phyloP scores from a whole-genome alignment of 2,329 filamentous ascomycete species.

The Colletotrichum falcatum region DNA sequence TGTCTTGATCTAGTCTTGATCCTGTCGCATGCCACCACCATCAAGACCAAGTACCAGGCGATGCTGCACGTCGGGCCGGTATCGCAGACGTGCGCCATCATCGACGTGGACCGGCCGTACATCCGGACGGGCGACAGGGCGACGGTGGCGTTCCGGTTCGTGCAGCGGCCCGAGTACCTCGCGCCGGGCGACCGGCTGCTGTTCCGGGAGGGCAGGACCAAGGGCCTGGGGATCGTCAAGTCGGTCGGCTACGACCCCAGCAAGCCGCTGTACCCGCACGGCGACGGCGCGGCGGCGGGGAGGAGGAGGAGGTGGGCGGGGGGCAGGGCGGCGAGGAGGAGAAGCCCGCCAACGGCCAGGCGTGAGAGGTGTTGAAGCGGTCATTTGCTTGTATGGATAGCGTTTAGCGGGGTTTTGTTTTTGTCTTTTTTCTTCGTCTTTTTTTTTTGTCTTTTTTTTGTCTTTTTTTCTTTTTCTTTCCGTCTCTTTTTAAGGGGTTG shows the following conservation, averaged over 20 bases:
- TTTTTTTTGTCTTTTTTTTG: background rate
- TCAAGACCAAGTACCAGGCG: conserved; percentile 96
- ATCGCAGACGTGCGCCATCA: conserved; percentile 95
- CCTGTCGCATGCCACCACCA: conserved; percentile 94
- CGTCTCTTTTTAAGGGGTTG: background rate
- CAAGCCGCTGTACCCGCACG: conserved; percentile 54
- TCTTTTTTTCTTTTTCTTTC: too few relatives aligned
- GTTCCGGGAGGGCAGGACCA: conserved; percentile 94
- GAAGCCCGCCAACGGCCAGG: conserved; percentile 28
- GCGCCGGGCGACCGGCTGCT: conserved; percentile 88
- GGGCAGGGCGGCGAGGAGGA: conserved; percentile 15
- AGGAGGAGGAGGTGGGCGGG: background rate
- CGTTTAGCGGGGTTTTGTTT: too few relatives aligned
- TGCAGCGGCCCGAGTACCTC: conserved; percentile 93
- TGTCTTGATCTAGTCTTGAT: conserved; percentile 76
- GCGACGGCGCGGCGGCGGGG: background rate
- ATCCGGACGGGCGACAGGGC: conserved; percentile 96
- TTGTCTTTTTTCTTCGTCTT: background rate
- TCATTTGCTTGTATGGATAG: too few relatives aligned
- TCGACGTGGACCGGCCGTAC: conserved; percentile 95
- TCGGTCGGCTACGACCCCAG: conserved; percentile 84
- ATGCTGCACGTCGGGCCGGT: conserved; percentile 98
- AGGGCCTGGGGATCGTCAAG: conserved; percentile 95
- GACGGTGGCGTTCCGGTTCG: conserved; percentile 92
- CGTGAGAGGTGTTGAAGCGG: too few relatives aligned